Evolutionary conservation across 257 asterid species (phyloP).

Genomic region (Capsicum pubescens): DNA sequence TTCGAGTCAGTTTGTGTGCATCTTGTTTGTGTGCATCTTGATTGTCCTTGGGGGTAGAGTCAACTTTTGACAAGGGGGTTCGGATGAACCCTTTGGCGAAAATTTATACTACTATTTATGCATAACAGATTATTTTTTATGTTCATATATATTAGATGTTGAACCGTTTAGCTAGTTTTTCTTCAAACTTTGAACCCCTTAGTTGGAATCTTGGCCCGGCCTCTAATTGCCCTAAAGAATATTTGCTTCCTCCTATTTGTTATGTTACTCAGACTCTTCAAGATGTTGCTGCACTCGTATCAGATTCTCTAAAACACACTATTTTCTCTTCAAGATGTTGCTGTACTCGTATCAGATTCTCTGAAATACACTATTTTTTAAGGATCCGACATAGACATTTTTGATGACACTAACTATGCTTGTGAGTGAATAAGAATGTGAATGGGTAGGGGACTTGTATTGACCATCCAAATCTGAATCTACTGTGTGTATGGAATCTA

Average conservation of each 20-base stretch:
- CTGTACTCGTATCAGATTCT: background rate
- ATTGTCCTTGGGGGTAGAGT: background rate
- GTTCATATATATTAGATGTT: too few species aligned
- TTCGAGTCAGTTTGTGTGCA: background rate
- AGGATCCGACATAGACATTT: background rate
- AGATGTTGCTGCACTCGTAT: background rate
- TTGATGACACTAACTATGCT: background rate
- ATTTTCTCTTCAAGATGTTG: background rate
- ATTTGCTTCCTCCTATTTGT: background rate
- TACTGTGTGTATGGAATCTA: constrained; percentile 36
- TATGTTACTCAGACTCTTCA: background rate
- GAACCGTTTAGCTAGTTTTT: too few species aligned
- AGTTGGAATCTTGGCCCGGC: too few species aligned
- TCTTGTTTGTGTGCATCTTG: background rate
- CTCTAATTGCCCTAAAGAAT: background rate
- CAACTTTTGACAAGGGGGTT: too few species aligned
- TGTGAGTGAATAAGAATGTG: background rate
- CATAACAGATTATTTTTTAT: too few species aligned
- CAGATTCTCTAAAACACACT: too few species aligned
- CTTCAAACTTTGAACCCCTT: too few species aligned
- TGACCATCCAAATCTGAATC: constrained; percentile 25
- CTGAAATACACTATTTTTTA: too few species aligned
- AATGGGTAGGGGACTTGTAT: background rate
- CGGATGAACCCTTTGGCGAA: too few species aligned
- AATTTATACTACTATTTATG: too few species aligned